Base-by-base conservation (phyloP, 495 filamentous ascomycete genomes). In the Gamarada debralockiae region DNA sequence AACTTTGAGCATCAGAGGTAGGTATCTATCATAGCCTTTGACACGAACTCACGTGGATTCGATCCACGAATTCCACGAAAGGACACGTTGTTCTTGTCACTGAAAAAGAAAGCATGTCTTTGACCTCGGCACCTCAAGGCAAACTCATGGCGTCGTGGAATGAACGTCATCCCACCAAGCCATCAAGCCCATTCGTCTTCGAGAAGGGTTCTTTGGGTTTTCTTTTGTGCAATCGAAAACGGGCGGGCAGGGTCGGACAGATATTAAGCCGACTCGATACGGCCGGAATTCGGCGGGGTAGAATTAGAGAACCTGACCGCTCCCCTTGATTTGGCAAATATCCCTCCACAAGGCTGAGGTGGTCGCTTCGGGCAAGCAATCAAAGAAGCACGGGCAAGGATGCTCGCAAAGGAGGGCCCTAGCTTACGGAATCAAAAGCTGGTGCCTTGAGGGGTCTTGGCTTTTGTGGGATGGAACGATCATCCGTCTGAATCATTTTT, bases 391-490 rank as follows among this genome's bases (percentile, higher is more conserved):
- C 27, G 27, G 10, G 27, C 27, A 29, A 29, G 27, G 27, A 29
- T 29, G 10, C 27, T 29, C 27, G 27, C 27, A 29, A 5, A 29
- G 27, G 10, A 29, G 4, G 27, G 25, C 42, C 48, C 38, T 31
- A 51, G 58, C 58, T 61, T 56, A 61, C 58, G 58, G 53, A 56
- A 61, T 50, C 58, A 51, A 46, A 39, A 40, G 37, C 37, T 40
- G 37, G n/a, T 40, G 37, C 37, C 37, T 40, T 40, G 37, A 21
- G 20, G 13, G 17, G 8, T 14, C n/a, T 8, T 14, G 12, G 20
- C n/a, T 8, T 39, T 8, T 18, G 7, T 40, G 36, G 36, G 27
- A 10, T 29, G 27, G 27, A 29, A 10, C 27, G 27, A 29, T 29
- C 27, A 29, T 29, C 27, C 27, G 27, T 29, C 27, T 29, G 27